Evolutionary conservation across 1,284 basidiomycete genomes (phyloP).

Genomic region (Tylopilus sp.): DNA sequence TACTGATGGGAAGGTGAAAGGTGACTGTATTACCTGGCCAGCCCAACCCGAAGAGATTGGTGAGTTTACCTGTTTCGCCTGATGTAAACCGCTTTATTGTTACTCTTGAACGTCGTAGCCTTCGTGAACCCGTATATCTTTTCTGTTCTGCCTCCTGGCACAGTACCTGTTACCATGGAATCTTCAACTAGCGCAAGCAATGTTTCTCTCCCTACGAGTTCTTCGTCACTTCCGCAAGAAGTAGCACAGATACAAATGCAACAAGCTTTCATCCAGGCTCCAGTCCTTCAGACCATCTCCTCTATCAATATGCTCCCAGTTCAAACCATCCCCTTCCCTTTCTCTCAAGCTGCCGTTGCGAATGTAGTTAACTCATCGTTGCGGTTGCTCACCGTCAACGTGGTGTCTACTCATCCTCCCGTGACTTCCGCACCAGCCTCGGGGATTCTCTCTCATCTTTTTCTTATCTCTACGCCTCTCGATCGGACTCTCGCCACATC

Average conservation of each 20-base stretch:
- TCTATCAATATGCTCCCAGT: constrained; percentile 75
- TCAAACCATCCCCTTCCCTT: constrained; percentile 78
- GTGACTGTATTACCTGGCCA: constrained; percentile 79
- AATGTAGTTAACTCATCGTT: constrained; percentile 52
- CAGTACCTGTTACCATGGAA: constrained; percentile 64
- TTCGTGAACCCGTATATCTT: constrained; percentile 90
- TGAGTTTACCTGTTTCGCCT: constrained; percentile 42
- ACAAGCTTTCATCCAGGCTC: constrained; percentile 57
- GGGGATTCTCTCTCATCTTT: constrained; percentile 59
- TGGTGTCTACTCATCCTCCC: constrained; percentile 52
- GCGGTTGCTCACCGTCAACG: constrained; percentile 58
- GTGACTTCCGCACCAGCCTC: constrained; percentile 42
- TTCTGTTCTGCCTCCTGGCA: constrained; percentile 78
- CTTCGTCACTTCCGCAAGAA: constrained; percentile 28
- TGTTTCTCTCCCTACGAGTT: constrained; percentile 40
- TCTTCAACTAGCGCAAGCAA: constrained; percentile 19
- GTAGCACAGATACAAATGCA: constrained; percentile 31
- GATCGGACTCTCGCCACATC: constrained; percentile 70
- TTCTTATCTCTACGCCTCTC: constrained; percentile 78
- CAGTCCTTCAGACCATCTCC: constrained; percentile 82
- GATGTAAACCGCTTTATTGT: neutral
- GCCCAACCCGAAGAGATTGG: constrained; percentile 86
- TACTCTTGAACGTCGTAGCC: constrained; percentile 52
- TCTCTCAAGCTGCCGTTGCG: constrained; percentile 43
- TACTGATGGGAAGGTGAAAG: constrained; percentile 73